These are phyloP conservation scores for Protea cynaroides DNA, from an alignment of 164 flowering plant species.

Conservation along the genomic window DNA sequence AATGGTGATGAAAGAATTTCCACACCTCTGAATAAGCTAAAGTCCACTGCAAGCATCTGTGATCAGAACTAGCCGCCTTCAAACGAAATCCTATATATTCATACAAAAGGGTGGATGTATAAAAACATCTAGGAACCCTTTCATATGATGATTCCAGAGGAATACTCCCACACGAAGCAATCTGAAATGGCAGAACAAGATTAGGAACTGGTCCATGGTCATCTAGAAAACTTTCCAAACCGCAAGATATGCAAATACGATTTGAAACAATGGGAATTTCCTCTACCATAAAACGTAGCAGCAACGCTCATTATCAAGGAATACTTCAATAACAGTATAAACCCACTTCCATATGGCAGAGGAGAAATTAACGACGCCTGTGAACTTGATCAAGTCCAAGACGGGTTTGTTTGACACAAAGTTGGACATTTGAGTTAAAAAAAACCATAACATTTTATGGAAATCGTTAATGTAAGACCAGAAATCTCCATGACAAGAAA, in stretches of 20 bases:
- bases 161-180: constrained; percentile 52
- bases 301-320: background rate
- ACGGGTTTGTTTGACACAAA: background rate
- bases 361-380: background rate
- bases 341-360: background rate
- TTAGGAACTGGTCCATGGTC: background rate
- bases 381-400: background rate
- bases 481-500: background rate
- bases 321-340: background rate
- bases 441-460: background rate
- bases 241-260: background rate
- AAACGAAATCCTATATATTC: constrained; percentile 35
- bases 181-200: constrained; percentile 30
- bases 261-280: background rate
- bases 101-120: constrained; percentile 53
- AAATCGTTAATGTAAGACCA: background rate
- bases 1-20: background rate
- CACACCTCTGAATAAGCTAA: constrained; percentile 52
- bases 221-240: background rate
- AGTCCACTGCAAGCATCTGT: constrained; percentile 35
- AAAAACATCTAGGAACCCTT: constrained; percentile 46
- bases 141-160: constrained; percentile 67
- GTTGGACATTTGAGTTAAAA: background rate
- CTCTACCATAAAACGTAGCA: background rate
- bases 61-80: constrained; percentile 19